phyloP scores from a whole-genome alignment of 306 rosid genomes.

The Lathyrus aphaca region DNA sequence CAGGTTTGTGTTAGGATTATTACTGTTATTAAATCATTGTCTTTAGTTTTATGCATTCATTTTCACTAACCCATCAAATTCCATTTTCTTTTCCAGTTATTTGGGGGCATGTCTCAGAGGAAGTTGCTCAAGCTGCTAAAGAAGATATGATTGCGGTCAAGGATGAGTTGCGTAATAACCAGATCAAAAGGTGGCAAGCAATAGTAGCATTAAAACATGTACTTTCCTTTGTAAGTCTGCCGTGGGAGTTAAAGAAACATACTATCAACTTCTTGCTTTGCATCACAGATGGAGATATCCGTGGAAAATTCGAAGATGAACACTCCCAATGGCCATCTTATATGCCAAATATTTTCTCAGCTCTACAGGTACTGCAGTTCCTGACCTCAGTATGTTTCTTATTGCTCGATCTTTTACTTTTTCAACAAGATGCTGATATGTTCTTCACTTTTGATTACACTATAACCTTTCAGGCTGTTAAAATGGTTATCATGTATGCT shows the following conservation, averaged over 20 bases:
- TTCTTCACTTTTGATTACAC: slow-evolving; percentile 34
- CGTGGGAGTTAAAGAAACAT: slow-evolving; percentile 77
- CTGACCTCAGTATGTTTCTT: slow-evolving; percentile 6
- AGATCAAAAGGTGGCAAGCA: slow-evolving; percentile 81
- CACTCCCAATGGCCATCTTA: slow-evolving; percentile 50
- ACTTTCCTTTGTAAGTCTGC: slow-evolving; percentile 59
- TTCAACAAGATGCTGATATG: slow-evolving; percentile 28
- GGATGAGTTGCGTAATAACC: slow-evolving; percentile 63
- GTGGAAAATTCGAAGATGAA: slow-evolving; percentile 44
- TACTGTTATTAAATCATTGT: slow-evolving; percentile 27
- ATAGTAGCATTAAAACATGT: slow-evolving; percentile 73
- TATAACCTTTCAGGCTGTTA: slow-evolving; percentile 70
- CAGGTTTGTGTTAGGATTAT: slow-evolving; percentile 61
- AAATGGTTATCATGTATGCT: slow-evolving; percentile 68
- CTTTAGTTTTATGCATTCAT: slow-evolving; percentile 36
- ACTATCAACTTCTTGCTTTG: slow-evolving; percentile 69
- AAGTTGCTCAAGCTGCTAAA: slow-evolving; percentile 56
- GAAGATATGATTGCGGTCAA: slow-evolving; percentile 58
- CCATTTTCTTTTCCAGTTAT: slow-evolving; percentile 53
- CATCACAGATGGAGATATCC: slow-evolving; percentile 51
- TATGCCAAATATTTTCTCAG: slow-evolving; percentile 64
- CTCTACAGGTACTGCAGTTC: slow-evolving; percentile 68
- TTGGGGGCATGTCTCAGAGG: slow-evolving; percentile 72
- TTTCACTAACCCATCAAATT: slow-evolving; percentile 26
- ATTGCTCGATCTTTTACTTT: slow-evolving; percentile 10